Base-by-base conservation (phyloP, 352 stramenopile species). In the Pythium rishiriense region DNA sequence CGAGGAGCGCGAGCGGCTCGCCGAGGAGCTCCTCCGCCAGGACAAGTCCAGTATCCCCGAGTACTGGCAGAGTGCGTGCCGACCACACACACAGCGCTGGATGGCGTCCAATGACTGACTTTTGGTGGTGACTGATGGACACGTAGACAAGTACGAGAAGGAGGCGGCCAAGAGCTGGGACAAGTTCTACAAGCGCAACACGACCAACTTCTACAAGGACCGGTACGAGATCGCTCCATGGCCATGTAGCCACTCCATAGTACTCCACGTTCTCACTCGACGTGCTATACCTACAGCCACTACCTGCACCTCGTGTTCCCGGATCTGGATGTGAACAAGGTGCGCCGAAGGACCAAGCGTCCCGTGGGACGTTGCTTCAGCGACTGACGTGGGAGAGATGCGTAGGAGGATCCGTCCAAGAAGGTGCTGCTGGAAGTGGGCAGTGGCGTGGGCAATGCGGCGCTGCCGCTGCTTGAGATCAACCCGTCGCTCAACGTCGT, bases 171-270 rank as follows among this genome's bases (percentile, higher is more conserved):
- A 87, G 70, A 96, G 81, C 69, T 98, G 95, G 95, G 88, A 98
- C 71, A 86, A 88, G 62, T 98, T 98, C 73, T 98, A 98, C 75
- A 87, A 94, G 52, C 80, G 88, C 53, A 97, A 98, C 76, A 79
- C 83, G 47, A 97, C 81, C 54, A 97, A 97, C 59, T 98, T 98
- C 72, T 98, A 98, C 79, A 98, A 98, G 73, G 92, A 98, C 81
- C 71, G 91, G 65, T 88, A 12, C 14, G 58, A 39, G 33, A 39
- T 39, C 8, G 7, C 33, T 14, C 7, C 14, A 39, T 7, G 14
- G 33, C 14, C 33, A 14, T 25, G 5, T 19, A 28, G 3, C 10
- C n/a, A 4, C 5, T n/a, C n/a, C n/a, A n/a, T n/a, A n/a, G n/a
- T n/a, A 17, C 3, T 39, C n/a, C 9, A 33, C 3, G 9, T 47